phyloP scores from a whole-genome alignment of 2,329 filamentous ascomycete genomes.

The Botrytis porri region DNA sequence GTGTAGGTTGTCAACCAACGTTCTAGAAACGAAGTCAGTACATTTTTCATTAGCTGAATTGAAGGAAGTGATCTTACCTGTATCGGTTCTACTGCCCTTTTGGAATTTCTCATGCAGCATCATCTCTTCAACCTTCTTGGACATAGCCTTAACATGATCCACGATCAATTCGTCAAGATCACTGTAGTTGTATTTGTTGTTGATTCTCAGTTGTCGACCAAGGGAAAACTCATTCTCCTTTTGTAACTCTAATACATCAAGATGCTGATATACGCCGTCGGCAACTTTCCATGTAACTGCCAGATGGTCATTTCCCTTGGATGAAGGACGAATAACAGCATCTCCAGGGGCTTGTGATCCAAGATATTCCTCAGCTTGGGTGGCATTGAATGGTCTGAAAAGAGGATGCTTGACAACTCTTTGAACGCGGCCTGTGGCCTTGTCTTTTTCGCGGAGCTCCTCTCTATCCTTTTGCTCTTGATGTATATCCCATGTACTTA shows the following conservation, averaged over 20 bases:
- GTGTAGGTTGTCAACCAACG: constrained; percentile 96
- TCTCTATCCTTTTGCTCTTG: constrained; percentile 82
- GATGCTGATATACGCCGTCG: constrained; percentile 94
- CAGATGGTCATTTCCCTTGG: constrained; percentile 91
- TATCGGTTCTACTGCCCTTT: constrained; percentile 71
- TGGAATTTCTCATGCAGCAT: constrained; percentile 94
- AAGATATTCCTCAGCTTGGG: constrained; percentile 89
- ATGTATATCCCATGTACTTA: constrained; percentile 81
- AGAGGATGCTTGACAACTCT: constrained; percentile 97
- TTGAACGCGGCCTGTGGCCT: constrained; percentile 78
- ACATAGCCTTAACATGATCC: constrained; percentile 96
- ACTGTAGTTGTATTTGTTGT: constrained; percentile 84
- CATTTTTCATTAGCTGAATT: neutral
- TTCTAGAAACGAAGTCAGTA: constrained; percentile 52
- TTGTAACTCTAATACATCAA: constrained; percentile 93
- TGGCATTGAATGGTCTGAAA: constrained; percentile 89
- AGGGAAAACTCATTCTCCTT: constrained; percentile 97
- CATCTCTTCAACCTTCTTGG: constrained; percentile 94
- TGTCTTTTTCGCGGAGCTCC: constrained; percentile 80
- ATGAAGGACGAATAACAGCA: constrained; percentile 91
- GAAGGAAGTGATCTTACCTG: constrained; percentile 62
- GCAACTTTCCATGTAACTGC: constrained; percentile 98
- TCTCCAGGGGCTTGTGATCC: constrained; percentile 83
- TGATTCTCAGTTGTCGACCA: constrained; percentile 79
- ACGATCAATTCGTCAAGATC: constrained; percentile 98